A percentile compares a stretch with the other conserved stretches of the same genome.
Conservation (phyloP, 768 basidiomycete species). For the Boletus insuetus region DNA sequence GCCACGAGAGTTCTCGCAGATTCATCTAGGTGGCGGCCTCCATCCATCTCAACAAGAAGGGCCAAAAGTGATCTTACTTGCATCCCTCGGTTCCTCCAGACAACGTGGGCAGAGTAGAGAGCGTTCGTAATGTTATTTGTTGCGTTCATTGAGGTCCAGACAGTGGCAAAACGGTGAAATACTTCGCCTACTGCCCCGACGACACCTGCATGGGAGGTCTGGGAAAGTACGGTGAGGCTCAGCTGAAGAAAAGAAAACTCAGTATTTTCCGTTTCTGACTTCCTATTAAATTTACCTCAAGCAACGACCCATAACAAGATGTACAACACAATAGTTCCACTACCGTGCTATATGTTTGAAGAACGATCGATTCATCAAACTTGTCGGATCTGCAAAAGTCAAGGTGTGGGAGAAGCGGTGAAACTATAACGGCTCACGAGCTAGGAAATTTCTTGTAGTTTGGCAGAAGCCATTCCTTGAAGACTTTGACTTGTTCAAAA, state of each 20-base stretch:
- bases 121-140: slow-evolving; percentile 53
- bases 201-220: slow-evolving; percentile 49
- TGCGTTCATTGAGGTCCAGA: slow-evolving; percentile 78
- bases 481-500: slow-evolving; percentile 71
- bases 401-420: neutral
- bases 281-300: slow-evolving; percentile 49
- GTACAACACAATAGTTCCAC: slow-evolving; percentile 59
- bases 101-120: slow-evolving; percentile 59
- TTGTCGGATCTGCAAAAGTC: slow-evolving; percentile 26
- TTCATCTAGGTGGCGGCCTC: slow-evolving; percentile 51
- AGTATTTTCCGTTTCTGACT: neutral
- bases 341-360: slow-evolving; percentile 54
- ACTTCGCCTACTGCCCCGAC: slow-evolving; percentile 66
- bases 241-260: slow-evolving; percentile 37
- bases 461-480: slow-evolving; percentile 75
- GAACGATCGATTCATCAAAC: slow-evolving; percentile 35
- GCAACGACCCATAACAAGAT: slow-evolving; percentile 63
- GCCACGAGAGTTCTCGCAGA: slow-evolving; percentile 57
- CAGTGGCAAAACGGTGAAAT: slow-evolving; percentile 64
- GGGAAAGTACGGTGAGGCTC: slow-evolving; percentile 51
- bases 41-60: slow-evolving; percentile 64
- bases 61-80: slow-evolving; percentile 65
- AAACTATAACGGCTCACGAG: slow-evolving; percentile 37
- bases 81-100: slow-evolving; percentile 61
- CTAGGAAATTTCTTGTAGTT: slow-evolving; percentile 53